Base-by-base conservation (phyloP, 2,329 filamentous ascomycete species). In the Arthrobotrys musiformis region DNA sequence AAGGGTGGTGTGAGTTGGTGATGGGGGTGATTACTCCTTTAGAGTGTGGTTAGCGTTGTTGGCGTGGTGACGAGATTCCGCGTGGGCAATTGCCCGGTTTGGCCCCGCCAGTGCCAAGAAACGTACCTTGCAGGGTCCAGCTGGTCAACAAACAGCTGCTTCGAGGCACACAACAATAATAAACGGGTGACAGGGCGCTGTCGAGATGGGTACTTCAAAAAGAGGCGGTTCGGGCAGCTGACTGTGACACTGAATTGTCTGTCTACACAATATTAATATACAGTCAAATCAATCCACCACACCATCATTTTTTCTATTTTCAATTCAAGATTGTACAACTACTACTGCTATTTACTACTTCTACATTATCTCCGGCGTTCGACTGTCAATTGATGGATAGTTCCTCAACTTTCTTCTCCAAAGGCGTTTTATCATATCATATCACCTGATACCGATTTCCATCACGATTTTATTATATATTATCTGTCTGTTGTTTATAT, bases 71-170 rank as follows among this genome's bases (percentile, higher is more conserved):
- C 50, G 22, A 15, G n/a, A 64, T 64, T 54, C 30, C 30, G 37
- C 28, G 46, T 46, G 58, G 56, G 22, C 33, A 37, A 5, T 48
- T 64, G 11, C 61, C 61, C 40, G 26, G 28, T 64, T 56, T 50
- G 50, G 61, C 28, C 33, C 24, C 33, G 22, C 61, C 26, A n/a
- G 13, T 40, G 68, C 68, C 56, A 72, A 63, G 68, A 42, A 33
- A 56, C 15, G 54, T 58, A 22, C 28, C 44, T 26, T 54, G 56
- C 72, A 70, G 64, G 72, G 72, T 54, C 67, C 46, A 6, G 58
- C 46, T 58, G 40, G 58, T 70, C 72, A 76, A 76, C 72, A 76
- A 76, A 76, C 72, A 76, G 66, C 72, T 76, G 48, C 54, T 58
- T 64, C 28, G 35, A 69, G 70, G 35, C 52, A 46, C 42, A 56